A percentile compares a stretch with the other conserved stretches of the same genome.
Conservation (phyloP, 1,284 basidiomycete species). For the Exobasidium cylindrosporum region DNA sequence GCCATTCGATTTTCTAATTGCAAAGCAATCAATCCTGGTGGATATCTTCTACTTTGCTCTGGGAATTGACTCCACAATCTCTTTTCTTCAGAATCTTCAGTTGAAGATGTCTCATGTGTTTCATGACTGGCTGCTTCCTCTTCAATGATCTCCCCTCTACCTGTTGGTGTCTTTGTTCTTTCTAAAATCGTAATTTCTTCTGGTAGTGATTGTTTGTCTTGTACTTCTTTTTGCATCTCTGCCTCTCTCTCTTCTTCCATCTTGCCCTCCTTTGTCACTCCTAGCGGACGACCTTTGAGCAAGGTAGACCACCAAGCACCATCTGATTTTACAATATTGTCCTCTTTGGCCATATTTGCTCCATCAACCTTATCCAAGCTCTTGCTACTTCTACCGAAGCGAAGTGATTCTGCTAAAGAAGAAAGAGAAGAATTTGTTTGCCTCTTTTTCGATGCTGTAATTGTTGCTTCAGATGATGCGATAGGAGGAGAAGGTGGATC, state of each 20-base stretch:
- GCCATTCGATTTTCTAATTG: conserved; percentile 21
- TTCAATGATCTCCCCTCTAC: background rate
- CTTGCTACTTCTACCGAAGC: conserved; percentile 1
- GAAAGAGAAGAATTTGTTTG: background rate
- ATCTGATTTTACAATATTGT: background rate
- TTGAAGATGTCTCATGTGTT: background rate
- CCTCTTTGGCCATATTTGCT: background rate
- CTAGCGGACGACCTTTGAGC: background rate
- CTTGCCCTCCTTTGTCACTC: background rate
- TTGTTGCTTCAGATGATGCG: background rate
- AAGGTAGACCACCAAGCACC: background rate
- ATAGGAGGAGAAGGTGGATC: background rate
- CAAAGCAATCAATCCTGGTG: conserved; percentile 38
- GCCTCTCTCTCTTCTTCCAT: background rate
- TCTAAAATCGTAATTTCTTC: background rate
- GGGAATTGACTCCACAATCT: conserved; percentile 40
- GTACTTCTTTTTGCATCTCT: background rate
- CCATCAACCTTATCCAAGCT: background rate
- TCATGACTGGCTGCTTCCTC: background rate
- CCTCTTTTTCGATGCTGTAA: background rate
- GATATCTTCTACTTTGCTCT: conserved; percentile 32
- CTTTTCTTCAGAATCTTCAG: conserved; percentile 31
- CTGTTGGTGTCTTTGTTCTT: background rate
- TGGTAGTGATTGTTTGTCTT: background rate
- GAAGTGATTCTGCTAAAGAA: background rate